Evolutionary conservation across 2,329 filamentous ascomycete genomes (phyloP), one percentile per base, ranked within the genome.

Genomic region (Lachnellula suecica): DNA sequence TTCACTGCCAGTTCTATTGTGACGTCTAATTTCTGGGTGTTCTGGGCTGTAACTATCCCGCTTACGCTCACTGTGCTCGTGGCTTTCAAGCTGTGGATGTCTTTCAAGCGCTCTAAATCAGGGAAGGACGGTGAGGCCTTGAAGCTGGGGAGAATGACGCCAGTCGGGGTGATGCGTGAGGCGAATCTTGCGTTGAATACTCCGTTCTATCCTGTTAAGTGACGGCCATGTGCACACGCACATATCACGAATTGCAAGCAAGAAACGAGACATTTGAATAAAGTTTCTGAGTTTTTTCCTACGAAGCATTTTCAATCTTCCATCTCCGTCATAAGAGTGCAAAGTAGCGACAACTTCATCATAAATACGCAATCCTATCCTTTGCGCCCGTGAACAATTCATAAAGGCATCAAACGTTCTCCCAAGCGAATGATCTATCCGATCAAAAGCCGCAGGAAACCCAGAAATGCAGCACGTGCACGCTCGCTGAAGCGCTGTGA

Each of bases 131-230:
- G 34, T 9, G 34, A 37, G 17, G 11, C 34, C 6, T 37, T 37
- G 15, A 8, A 37, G 34, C 34, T 15, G n/a, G 34, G 17, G n/a
- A 9, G 34, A n/a, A 37, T n/a, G 8, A 8, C 17, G n/a, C 34
- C 17, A 5, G 24, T 6, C 4, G 13, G 35, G 27, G 20, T n/a
- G 4, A 46, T 46, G n/a, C n/a, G 13, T 20, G n/a, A 46, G n/a
- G 25, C 27, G 4, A 27, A 46, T 35, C 27, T 31, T 5, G 25
- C 17, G 5, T 27, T 20, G 6, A 46, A 46, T 23, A 46, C 24
- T 35, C 44, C 44, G 17, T 35, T 46, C 27, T 46, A 46, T 48
- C 35, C 45, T 38, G 62, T n/a, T n/a, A n/a, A n/a, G n/a, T n/a
- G n/a, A n/a, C n/a, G n/a, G n/a, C n/a, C n/a, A n/a, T n/a, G n/a